Evolutionary conservation across 805 yeast species (phyloP).

Genomic region (Helenozyma baotianmanensis): DNA sequence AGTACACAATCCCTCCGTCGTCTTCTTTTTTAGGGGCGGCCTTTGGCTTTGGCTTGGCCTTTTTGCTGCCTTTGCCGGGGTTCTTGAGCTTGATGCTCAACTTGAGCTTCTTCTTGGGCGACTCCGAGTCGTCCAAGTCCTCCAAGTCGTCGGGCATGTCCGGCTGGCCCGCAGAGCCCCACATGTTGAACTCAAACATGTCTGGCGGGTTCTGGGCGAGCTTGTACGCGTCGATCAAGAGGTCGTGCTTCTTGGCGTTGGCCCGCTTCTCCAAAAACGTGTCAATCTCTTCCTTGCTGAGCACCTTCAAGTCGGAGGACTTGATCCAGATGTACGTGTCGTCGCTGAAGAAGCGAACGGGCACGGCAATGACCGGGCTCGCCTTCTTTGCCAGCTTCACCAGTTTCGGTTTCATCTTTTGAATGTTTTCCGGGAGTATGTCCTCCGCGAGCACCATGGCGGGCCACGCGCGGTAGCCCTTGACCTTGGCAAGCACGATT

Average conservation of each 20-base stretch:
- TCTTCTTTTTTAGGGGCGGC: constrained; percentile 3
- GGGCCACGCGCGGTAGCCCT: constrained; percentile 91
- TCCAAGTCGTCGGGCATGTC: constrained; percentile 26
- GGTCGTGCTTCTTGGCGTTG: constrained; percentile 38
- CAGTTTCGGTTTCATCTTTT: constrained; percentile 46
- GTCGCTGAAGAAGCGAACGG: constrained; percentile 70
- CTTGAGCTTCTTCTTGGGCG: constrained; percentile 17
- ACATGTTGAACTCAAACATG: constrained; percentile 35
- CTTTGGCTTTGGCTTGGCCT: constrained; percentile 9
- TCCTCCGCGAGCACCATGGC: constrained; percentile 68
- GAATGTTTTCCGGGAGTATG: constrained; percentile 55
- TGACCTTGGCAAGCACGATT: constrained; percentile 66
- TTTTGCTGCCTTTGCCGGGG: constrained; percentile 12
- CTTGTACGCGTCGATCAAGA: constrained; percentile 47
- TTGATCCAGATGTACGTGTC: constrained; percentile 70
- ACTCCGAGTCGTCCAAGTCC: constrained; percentile 41
- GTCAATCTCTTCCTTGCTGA: constrained; percentile 41
- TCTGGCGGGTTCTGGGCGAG: constrained; percentile 47
- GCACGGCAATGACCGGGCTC: constrained; percentile 18
- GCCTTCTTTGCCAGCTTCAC: constrained; percentile 20
- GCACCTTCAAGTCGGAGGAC: constrained; percentile 44
- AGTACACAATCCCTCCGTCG: not conserved
- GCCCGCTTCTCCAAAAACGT: constrained; percentile 25
- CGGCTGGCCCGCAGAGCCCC: constrained; percentile 44
- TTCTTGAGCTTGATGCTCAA: constrained; percentile 15